Conservation (phyloP, 2,329 filamentous ascomycete genomes). For the Botrytis deweyae region DNA sequence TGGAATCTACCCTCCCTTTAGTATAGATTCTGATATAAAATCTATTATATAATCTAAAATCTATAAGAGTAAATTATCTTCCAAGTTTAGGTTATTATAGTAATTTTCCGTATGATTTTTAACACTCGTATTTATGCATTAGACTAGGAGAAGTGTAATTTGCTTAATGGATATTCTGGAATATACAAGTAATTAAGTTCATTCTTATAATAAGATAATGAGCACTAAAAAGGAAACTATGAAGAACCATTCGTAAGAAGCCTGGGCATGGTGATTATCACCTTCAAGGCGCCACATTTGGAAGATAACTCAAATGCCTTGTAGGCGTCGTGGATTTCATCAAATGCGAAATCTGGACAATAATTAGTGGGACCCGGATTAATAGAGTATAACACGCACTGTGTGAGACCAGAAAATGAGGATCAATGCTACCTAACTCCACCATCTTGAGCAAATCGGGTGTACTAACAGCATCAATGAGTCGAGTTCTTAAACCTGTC, state of each 20-base stretch:
- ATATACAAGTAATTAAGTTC: too few species aligned
- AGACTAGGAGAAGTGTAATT: too few species aligned
- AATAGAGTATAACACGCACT: background rate
- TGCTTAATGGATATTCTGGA: too few species aligned
- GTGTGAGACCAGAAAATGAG: background rate
- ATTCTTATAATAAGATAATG: too few species aligned
- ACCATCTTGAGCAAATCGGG: background rate
- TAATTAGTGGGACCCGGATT: background rate
- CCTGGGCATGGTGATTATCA: background rate
- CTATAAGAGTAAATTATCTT: too few species aligned
- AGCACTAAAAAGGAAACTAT: background rate
- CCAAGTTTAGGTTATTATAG: too few species aligned
- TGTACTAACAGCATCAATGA: conserved; percentile 4
- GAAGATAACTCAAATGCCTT: background rate
- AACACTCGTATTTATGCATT: too few species aligned
- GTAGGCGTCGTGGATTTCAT: background rate
- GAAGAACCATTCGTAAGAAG: background rate
- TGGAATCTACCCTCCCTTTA: too few species aligned
- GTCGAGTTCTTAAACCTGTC: background rate
- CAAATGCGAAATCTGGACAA: background rate
- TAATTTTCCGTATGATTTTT: too few species aligned
- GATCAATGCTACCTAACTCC: background rate
- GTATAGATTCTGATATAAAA: too few species aligned
- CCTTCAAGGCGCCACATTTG: background rate
- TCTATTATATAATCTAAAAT: too few species aligned